Base-by-base conservation (phyloP, 192 early-diverging fungal species). In the Umbelopsis ramanniana region DNA sequence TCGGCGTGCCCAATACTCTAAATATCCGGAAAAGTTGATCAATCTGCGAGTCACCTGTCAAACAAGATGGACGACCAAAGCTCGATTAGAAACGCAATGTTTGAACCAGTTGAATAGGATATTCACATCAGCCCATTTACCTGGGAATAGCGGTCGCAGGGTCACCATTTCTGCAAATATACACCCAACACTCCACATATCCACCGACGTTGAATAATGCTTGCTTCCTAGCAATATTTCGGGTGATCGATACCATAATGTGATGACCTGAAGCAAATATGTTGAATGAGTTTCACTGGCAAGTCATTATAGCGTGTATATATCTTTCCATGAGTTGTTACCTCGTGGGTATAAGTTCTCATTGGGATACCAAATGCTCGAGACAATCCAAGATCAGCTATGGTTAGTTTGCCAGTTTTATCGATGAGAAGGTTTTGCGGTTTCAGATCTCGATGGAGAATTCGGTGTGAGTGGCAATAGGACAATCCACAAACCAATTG, bases 371-470 rank as follows among this genome's bases (percentile, higher is more conserved):
- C 94, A 77, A 97, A 95, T 0, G 94, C 92, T 15, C 98, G 90
- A 0, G 95, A 96, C 37, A 99, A 87, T 24, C 98, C 98, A 80
- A 99, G 95, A 81, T 99, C 98, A 17, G 95, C 97, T 9, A 99
- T 84, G 67, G 96, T 98, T 40, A 99, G 84, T 76, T 86, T 94
- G 3, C 93, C 92, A 0, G 84, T 77, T 75, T 89, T 89, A 74
- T 97, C 95, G 79, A 99, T 96, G 38, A 99, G 86, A 79, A 98
- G 72, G 79, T 99, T 99, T 83, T 98, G 96, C n/a, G 96, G 97
- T 72, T 99, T 99, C 52, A 99, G 83, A 77, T 99, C 97, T 17
- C 97, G 89, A 81, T 99, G 97, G 33, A 99, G 80, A 66, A 97
- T 93, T n/a, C 97, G 88, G 72, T 89, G 90, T 40, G 89, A 87